These are phyloP conservation scores for Aspergillus fischeri DNA, from an alignment of 2,329 filamentous ascomycete genomes.

Conservation along the genomic window DNA sequence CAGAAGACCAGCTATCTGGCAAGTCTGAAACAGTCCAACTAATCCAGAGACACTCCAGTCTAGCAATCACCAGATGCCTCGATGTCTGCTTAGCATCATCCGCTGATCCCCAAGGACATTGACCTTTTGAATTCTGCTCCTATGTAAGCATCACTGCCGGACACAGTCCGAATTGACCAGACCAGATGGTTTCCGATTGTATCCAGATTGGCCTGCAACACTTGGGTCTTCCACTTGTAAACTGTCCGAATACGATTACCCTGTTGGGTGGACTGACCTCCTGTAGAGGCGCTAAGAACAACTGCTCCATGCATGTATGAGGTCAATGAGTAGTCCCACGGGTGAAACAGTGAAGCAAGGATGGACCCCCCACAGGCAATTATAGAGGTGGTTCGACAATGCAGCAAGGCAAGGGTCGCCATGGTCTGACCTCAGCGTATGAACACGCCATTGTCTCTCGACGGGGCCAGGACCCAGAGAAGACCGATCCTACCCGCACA, in stretches of 20 bases:
- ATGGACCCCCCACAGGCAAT: constrained; percentile 38
- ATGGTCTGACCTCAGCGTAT: constrained; percentile 55
- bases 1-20: neutral
- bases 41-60: constrained; percentile 45
- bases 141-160: constrained; percentile 19
- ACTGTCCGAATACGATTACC: constrained; percentile 52
- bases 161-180: neutral
- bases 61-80: constrained; percentile 56
- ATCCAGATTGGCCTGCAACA: constrained; percentile 61
- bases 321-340: neutral
- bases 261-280: constrained; percentile 63
- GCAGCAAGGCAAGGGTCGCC: constrained; percentile 43
- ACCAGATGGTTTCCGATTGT: constrained; percentile 66
- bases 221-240: constrained; percentile 49
- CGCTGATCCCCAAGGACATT: constrained; percentile 48
- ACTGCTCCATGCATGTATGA: constrained; percentile 63
- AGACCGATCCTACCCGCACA: constrained; percentile 17
- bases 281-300: constrained; percentile 67
- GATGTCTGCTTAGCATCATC: constrained; percentile 51
- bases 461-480: constrained; percentile 32
- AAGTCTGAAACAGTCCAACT: constrained; percentile 63
- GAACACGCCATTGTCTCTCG: constrained; percentile 58
- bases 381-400: constrained; percentile 55
- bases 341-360: neutral
- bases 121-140: constrained; percentile 64